These are phyloP conservation scores for Lagenidium sp. DNA, from an alignment of 352 stramenopile species.

Conservation along the genomic window DNA sequence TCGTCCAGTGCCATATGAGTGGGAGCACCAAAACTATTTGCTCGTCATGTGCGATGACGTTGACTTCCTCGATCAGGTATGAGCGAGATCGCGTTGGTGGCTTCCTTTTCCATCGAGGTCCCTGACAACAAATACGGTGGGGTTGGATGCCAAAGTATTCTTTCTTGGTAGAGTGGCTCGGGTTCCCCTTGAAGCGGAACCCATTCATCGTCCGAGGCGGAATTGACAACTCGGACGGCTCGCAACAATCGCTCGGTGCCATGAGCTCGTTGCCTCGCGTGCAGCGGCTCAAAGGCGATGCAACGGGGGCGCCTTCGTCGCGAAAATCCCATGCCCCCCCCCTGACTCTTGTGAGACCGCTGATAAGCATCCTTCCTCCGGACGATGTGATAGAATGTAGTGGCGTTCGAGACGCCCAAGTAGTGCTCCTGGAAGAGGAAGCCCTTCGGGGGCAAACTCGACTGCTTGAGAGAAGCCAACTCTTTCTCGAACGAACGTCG, in stretches of 20 bases:
- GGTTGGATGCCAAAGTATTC: slow-evolving; percentile 1
- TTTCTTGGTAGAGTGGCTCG: slow-evolving; percentile 40
- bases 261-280: background rate
- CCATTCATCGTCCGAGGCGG: slow-evolving; percentile 33
- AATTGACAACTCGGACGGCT: slow-evolving; percentile 23
- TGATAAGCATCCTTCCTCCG: slow-evolving; percentile 33
- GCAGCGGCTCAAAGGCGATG: background rate
- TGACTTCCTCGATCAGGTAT: slow-evolving; percentile 36
- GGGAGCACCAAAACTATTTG: slow-evolving; percentile 38
- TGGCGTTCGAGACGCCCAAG: slow-evolving; percentile 20
- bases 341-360: slow-evolving; percentile 23
- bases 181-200: slow-evolving; percentile 40
- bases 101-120: background rate
- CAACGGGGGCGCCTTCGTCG: background rate
- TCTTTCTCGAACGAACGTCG: background rate
- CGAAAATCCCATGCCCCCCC: slow-evolving; percentile 17
- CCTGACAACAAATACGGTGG: no score
- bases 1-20: slow-evolving; percentile 23
- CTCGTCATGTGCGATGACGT: slow-evolving; percentile 41
- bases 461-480: background rate
- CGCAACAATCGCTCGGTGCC: no score
- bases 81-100: background rate
- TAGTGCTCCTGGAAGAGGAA: slow-evolving; percentile 37
- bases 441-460: slow-evolving; percentile 22
- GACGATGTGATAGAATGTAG: slow-evolving; percentile 34